Evolutionary conservation across 495 filamentous ascomycete species (phyloP), one percentile per base, ranked within the genome.

Genomic region (Aspergillus wentii): DNA sequence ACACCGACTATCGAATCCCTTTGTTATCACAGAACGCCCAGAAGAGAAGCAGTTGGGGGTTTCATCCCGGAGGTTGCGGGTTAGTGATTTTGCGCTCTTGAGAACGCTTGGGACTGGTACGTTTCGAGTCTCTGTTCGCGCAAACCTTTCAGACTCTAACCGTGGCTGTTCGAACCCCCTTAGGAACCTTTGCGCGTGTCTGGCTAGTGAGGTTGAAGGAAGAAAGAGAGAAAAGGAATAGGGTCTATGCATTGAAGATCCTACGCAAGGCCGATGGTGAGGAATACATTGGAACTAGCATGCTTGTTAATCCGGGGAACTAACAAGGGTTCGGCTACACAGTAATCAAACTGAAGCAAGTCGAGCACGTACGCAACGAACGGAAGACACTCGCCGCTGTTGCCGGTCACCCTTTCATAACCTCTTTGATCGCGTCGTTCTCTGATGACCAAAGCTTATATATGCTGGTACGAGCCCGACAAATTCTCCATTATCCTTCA

Each of bases 301-400:
- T 14, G 14, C n/a, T n/a, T n/a, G n/a, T n/a, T n/a, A n/a, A n/a
- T n/a, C n/a, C n/a, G n/a, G n/a, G n/a, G n/a, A n/a, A 20, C 44
- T 43, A 46, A 36, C 23, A 3, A 2, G 18, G 15, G 5, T 33
- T 43, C 38, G 26, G 20, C 22, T 20, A 38, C 28, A 45, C 62
- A 87, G 89, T 97, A 41, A 90, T 98, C 67, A 86, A 86, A 48
- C 70, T 96, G 45, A 97, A 98, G 74, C 92, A 98, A 65, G 83
- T 96, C 48, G 92, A 96, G 66, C 92, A 97, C 70, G 89, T 96
- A 41, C 84, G 87, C 48, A 92, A 95, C 60, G 92, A 98, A 68
- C 82, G 92, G 23, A 79, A 78, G 46, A 84, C 94, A 13, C 80
- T 98, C 4, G 79, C 84, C 43, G 84, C 86, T 38, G 91, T 96